Base-by-base conservation (phyloP, 2,329 filamentous ascomycete species). In the Colletotrichum orbiculare region DNA sequence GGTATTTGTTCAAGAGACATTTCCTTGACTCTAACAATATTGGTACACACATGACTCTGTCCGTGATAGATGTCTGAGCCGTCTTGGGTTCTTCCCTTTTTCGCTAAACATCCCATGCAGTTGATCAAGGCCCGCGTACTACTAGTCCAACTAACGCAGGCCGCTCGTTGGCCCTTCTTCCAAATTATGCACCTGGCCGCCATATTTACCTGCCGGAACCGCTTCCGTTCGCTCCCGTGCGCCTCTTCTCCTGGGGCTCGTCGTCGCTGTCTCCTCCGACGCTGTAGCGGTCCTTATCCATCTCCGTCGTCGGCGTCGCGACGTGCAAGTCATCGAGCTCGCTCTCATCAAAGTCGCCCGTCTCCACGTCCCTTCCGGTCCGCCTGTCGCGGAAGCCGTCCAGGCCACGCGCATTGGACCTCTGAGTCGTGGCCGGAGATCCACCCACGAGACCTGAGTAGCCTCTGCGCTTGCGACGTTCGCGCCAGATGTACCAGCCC, bases 401-500 rank as follows among this genome's bases (percentile, higher is more conserved):
- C 55, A 85, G 74, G 2, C 79, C 61, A 4, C 67, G 60, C 15
- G 54, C 11, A 10, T 47, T 77, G 50, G 74, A 75, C 41, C 72
- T 73, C 34, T 73, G 69, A 70, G 69, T 64, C 46, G 73, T 76
- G 17, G 72, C 70, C 11, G 75, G 74, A 6, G 78, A 77, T 49
- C 77, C 73, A 37, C 75, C 70, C 42, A 74, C 78, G 42, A 89
- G 74, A 12, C 83, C 85, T 45, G 81, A 80, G 74, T 91, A 91
- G 2, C 83, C 82, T 6, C 79, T 75, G 39, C 82, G 81, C 70
- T 81, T 84, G 69, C 86, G 83, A 53, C 89, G 85, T 63, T 87
- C 83, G 64, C 83, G 83, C 87, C 87, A 91, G 72, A 91, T 78
- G 69, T 85, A 89, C 74, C 89, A 91, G n/a, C 90, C 92, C 90